Evolutionary conservation across 2,329 filamentous ascomycete genomes (phyloP), one percentile per base, ranked within the genome.

Genomic region (Xylariaceae sp.): DNA sequence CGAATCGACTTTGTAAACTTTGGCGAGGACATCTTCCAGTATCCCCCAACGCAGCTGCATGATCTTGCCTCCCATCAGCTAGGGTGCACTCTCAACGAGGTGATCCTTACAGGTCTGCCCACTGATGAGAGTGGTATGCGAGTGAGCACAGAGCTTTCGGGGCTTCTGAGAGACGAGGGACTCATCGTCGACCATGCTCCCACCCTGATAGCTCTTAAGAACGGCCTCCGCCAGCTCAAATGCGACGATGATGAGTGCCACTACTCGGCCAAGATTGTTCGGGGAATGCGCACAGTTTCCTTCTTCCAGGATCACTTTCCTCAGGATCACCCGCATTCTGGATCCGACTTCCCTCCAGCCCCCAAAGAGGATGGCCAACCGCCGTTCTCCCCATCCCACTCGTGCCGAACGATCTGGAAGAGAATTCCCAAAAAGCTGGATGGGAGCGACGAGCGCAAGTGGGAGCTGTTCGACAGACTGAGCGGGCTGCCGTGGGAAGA

Each of bases 1-100:
- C 65, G 70, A 22, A 60, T 75, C 21, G 71, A 75, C 38, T 60
- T 75, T 13, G 67, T 75, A 44, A 75, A 74, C 42, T 75, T 74
- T 29, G 61, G 63, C 2, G 61, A 67, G 8, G 52, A 63, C 2
- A 56, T 65, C 18, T 50, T 72, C 21, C 60, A 61, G 3, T 65
- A 59, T 34, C 63, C 67, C 1, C 66, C 64, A 2, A 52, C 59
- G 3, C 65, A 68, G 29, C 56, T 75, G 12, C 70, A 75, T 45
- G 64, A 70, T 31, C 52, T 72, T n/a, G 63, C 68, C 3, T 67
- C 65, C 12, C 69, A 75, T 38, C 68, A 73, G 40, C 58, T 75
- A 4, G 68, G 67, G 3, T 71, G 66, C 41, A 69, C 61, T 3
- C 47, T 75, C 5, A 67, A 74, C 37, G 70, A 75, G 46, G 55